Conservation (phyloP, 2,329 filamentous ascomycete genomes). For the Penicillium sp. region DNA sequence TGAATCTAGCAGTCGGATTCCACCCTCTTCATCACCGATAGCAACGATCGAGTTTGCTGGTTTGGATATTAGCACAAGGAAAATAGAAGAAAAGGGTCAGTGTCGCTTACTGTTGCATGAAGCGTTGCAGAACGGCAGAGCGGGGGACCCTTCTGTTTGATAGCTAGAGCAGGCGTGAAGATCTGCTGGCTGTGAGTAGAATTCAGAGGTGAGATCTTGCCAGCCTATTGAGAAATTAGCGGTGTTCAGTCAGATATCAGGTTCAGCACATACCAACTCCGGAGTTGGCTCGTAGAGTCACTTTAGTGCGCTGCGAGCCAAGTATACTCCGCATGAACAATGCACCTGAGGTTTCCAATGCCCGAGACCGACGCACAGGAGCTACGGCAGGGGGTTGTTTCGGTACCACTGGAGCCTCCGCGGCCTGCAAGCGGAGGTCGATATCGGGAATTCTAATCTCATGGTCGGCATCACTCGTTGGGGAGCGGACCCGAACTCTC, state of each 20-base stretch:
- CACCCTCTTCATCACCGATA: conserved; percentile 70
- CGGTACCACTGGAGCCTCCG: conserved; percentile 14
- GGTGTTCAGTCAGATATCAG: not conserved
- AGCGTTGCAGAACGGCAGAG: conserved; percentile 66
- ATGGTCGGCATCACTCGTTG: conserved; percentile 33
- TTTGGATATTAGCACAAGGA: conserved; percentile 21
- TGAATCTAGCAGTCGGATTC: conserved; percentile 65
- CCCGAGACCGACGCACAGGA: conserved; percentile 39
- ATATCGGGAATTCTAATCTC: conserved; percentile 32
- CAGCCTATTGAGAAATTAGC: conserved; percentile 46
- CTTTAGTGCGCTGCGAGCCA: conserved; percentile 31
- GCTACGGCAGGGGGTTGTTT: conserved; percentile 30
- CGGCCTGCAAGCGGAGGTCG: conserved; percentile 21
- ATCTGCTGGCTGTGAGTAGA: conserved; percentile 61
- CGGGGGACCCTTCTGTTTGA: conserved; percentile 38
- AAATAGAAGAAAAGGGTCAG: not conserved
- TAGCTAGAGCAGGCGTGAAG: conserved; percentile 50
- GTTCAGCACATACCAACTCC: conserved; percentile 37
- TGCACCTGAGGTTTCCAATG: conserved; percentile 39
- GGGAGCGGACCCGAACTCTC: conserved; percentile 39
- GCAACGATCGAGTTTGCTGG: conserved; percentile 67
- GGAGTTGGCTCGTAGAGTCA: conserved; percentile 39
- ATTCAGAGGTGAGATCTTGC: conserved; percentile 61
- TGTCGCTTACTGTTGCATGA: conserved; percentile 63
- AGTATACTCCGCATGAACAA: conserved; percentile 42